Conservation (phyloP, 768 basidiomycete species). For the Mrakia blollopis region DNA sequence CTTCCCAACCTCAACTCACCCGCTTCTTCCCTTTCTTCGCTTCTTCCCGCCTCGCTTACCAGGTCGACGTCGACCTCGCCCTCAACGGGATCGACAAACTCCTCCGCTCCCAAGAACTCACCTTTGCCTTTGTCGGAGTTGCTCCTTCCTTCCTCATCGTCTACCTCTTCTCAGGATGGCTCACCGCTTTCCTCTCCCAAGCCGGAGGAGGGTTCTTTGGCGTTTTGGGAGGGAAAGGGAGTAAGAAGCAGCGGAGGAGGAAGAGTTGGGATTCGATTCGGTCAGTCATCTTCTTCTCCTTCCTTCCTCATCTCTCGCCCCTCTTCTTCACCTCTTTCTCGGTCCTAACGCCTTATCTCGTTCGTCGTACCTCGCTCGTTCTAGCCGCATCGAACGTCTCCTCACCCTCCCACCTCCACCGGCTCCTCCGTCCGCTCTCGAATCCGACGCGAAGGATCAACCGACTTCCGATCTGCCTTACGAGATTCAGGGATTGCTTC, state of each 20-base stretch:
- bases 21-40: slow-evolving; percentile 17
- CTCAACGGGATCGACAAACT: slow-evolving; percentile 87
- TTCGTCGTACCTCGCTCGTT: neutral
- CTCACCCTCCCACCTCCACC: slow-evolving; percentile 20
- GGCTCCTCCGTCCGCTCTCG: neutral
- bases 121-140: slow-evolving; percentile 94
- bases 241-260: neutral
- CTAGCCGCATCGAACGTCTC: slow-evolving; percentile 30
- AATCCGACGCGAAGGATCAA: slow-evolving; percentile 4
- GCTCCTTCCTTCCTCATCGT: slow-evolving; percentile 80
- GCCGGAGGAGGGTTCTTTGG: slow-evolving; percentile 6
- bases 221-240: neutral
- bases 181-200: slow-evolving; percentile 49
- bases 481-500: slow-evolving; percentile 52
- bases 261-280: slow-evolving; percentile 28
- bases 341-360: no score
- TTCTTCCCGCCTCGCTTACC: neutral
- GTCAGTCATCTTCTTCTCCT: slow-evolving; percentile 1
- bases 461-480: slow-evolving; percentile 21
- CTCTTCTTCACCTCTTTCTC: neutral
- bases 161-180: slow-evolving; percentile 59
- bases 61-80: slow-evolving; percentile 90
- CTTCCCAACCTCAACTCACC: neutral
- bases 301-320: neutral
- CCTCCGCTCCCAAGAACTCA: slow-evolving; percentile 87